Evolutionary conservation across 257 asterid species (phyloP).

Genomic region (Solanum dulcamara): DNA sequence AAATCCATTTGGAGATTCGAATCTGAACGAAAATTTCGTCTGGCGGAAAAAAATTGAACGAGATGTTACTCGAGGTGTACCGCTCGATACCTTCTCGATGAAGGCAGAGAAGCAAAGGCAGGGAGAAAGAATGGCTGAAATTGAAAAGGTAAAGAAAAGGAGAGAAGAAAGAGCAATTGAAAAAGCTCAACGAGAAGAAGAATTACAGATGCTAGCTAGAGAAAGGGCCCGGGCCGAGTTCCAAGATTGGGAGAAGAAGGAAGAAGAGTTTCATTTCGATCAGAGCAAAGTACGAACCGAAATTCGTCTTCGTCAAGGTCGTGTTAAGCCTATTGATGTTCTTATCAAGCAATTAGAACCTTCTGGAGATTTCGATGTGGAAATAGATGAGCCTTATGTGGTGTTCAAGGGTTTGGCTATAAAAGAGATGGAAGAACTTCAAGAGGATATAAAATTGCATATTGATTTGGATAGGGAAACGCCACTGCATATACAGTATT

Average conservation of each 20-base stretch:
- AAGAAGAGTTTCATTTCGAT: slow-evolving; percentile 97
- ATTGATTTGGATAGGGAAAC: slow-evolving; percentile 86
- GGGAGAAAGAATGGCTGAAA: slow-evolving; percentile 82
- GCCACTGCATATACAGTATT: slow-evolving; percentile 60
- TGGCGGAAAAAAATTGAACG: slow-evolving; percentile 89
- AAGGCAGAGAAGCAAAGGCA: slow-evolving; percentile 76
- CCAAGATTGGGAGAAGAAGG: slow-evolving; percentile 99
- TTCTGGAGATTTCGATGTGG: slow-evolving; percentile 70
- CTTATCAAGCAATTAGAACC: slow-evolving; percentile 84
- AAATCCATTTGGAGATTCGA: slow-evolving; percentile 92
- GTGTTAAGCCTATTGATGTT: slow-evolving; percentile 83
- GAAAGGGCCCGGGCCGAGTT: slow-evolving; percentile 98
- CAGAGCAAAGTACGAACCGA: slow-evolving; percentile 93
- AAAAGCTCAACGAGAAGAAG: slow-evolving; percentile 97
- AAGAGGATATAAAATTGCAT: slow-evolving; percentile 85
- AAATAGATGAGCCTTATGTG: slow-evolving; percentile 80
- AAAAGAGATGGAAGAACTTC: slow-evolving; percentile 91
- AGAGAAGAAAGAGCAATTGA: slow-evolving; percentile 95
- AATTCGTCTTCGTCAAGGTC: slow-evolving; percentile 90
- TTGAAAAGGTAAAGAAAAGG: slow-evolving; percentile 89
- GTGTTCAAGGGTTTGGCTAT: slow-evolving; percentile 86
- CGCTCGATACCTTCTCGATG: slow-evolving; percentile 60
- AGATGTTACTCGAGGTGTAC: slow-evolving; percentile 58
- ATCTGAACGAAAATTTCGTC: slow-evolving; percentile 75
- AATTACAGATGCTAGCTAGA: slow-evolving; percentile 85